Base-by-base conservation (phyloP, 805 yeast species). In the Cyberlindnera xishuangbannaensis region DNA sequence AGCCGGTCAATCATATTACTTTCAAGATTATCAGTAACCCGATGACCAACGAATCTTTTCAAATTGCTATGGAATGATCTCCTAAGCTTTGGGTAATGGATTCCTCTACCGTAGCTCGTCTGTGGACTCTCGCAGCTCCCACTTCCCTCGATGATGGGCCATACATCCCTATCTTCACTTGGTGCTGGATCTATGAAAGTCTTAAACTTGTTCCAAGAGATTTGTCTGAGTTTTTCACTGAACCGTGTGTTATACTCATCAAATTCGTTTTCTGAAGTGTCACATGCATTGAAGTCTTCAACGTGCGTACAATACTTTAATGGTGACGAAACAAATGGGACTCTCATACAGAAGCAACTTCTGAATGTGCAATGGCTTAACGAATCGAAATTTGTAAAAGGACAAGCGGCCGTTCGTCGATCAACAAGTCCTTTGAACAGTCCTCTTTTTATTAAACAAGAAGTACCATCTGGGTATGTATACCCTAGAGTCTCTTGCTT, bases 361-460 rank as follows among this genome's bases (percentile, higher is more conserved):
- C 27, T 20, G 26, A 34, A 36, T 8, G 27, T 30, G 14, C 39
- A 30, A 12, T 32, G 30, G 15, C 33, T 26, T 26, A 31, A 18
- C 2, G 27, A 18, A 3, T 25, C n/a, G 3, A 18, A 10, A 12
- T 30, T 19, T 10, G 15, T 15, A 17, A 22, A 44, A 1, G 28
- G 17, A 38, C 64, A 56, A 13, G 51, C 30, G 7, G 40, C 12
- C 15, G 37, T 45, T 15, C 63, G 40, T 22, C 47, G 46, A 33
- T 59, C 62, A 19, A 37, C 41, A 6, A 27, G 15, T 1, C 61
- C 61, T 32, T 39, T 53, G 38, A 56, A 58, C 21, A 41, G 39
- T 0, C 62, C 64, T 20, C 50, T 31, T 15, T 25, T 33, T 7
- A 55, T 45, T 15, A 41, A 28, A 3, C 48, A 26, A 8, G 47